Percentiles rank a stretch among this genome's conserved stretches.
Evolutionary conservation across 2,329 filamentous ascomycete species (phyloP).

Genomic region (Didymella exigua): DNA sequence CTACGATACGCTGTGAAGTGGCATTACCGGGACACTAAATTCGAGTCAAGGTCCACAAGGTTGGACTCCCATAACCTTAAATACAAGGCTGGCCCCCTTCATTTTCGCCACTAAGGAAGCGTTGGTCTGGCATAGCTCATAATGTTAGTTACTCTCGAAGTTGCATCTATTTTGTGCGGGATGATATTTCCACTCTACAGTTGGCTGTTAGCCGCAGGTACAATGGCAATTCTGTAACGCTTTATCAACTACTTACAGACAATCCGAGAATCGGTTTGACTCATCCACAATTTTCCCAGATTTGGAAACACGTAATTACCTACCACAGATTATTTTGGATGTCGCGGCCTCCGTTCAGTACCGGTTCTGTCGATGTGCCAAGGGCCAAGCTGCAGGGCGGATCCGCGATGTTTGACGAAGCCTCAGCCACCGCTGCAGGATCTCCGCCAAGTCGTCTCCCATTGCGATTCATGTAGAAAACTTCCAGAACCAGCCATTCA

Average conservation of each 20-base stretch:
- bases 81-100: background rate
- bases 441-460: slow-evolving; percentile 14
- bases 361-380: slow-evolving; percentile 10
- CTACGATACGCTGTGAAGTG: background rate
- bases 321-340: background rate
- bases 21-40: background rate
- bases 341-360: slow-evolving; percentile 4
- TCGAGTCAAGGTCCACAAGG: background rate
- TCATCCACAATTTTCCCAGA: background rate
- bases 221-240: background rate
- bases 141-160: background rate
- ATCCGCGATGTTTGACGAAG: slow-evolving; percentile 18
- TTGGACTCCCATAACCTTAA: background rate
- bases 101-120: background rate
- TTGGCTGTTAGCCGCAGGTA: background rate
- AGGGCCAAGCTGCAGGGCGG: slow-evolving; percentile 12
- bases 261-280: background rate
- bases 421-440: slow-evolving; percentile 17
- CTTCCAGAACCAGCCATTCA: slow-evolving; percentile 20
- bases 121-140: background rate
- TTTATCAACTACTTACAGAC: background rate
- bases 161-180: background rate
- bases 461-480: slow-evolving; percentile 12
- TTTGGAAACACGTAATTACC: background rate
- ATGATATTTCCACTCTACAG: background rate